phyloP scores from a whole-genome alignment of 2,329 filamentous ascomycete genomes.

The Fusarium sp. region DNA sequence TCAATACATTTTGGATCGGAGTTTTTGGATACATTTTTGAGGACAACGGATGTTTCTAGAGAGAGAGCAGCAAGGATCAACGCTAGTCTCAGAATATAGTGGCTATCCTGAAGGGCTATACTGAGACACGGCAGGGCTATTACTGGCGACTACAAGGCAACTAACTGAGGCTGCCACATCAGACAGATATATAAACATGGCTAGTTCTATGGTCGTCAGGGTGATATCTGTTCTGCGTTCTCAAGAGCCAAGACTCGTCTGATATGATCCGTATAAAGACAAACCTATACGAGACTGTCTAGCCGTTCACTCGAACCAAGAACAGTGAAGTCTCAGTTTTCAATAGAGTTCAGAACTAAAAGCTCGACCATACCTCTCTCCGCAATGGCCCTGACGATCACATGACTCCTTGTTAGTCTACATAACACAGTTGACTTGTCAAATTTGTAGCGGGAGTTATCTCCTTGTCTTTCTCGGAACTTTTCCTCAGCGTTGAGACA shows the following conservation, averaged over 20 bases:
- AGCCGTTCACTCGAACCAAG: background rate
- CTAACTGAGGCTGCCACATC: background rate
- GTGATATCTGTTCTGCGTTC: constrained; percentile 9
- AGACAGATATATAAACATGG: constrained; percentile 12
- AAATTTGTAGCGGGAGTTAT: background rate
- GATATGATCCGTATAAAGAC: background rate
- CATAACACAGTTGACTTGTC: constrained; percentile 1
- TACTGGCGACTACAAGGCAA: background rate
- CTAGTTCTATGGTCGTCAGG: background rate
- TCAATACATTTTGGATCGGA: constrained; percentile 16
- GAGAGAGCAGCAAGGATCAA: background rate
- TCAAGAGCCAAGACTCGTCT: constrained; percentile 3
- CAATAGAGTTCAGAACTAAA: background rate
- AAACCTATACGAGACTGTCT: constrained; percentile 2
- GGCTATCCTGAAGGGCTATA: background rate
- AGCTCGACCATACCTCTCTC: constrained; percentile 3
- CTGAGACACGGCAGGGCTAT: constrained; percentile 22
- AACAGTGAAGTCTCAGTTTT: background rate
- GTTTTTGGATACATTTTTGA: constrained; percentile 17
- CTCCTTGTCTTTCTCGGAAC: constrained; percentile 19
- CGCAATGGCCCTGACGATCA: constrained; percentile 11
- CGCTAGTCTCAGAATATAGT: constrained; percentile 3
- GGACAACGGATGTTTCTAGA: constrained; percentile 24
- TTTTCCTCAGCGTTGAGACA: constrained; percentile 14
- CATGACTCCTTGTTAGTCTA: background rate